Evolutionary conservation across 768 basidiomycete species (phyloP), one percentile per base, ranked within the genome.

Genomic region (Leccinum ochraceum): DNA sequence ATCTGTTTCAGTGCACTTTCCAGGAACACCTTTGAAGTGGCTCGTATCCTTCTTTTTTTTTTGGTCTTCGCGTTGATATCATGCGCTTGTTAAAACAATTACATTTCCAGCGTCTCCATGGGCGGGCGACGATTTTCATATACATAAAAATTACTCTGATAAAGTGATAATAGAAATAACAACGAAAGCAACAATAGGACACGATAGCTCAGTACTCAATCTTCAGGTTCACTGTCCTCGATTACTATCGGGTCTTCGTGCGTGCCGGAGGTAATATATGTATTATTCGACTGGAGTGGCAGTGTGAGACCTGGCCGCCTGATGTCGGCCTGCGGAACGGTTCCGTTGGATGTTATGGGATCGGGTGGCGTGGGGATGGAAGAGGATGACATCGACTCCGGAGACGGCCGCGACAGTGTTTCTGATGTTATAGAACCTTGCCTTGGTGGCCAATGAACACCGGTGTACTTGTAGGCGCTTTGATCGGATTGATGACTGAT

Each of bases 161-260:
- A 56, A 20, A n/a, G 46, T 53, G 4, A 37, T 16, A 37, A 36
- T 22, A 37, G 24, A 37, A 49, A 22, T 56, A 0, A 52, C 30
- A 14, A 54, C 8, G 7, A 53, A 28, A 30, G 55, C 44, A 44
- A 61, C 49, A 51, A 58, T 53, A 52, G 46, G 16, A n/a, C 10
- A 3, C 20, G 11, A 20, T 24, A 52, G 48, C 49, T 62, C 46
- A 68, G 30, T 55, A 51, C 49, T 62, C 50, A 68, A 30, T 55
- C 6, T 49, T 66, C 70, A 13, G 50, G 57, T 14, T 63, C 64
- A 60, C 58, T 65, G 48, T 74, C 68, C 44, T 65, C 67, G 24
- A 69, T 36, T 28, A 71, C n/a, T 17, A 72, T 73, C 34, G 72
- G 70, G 28, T 68, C 63, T 37, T 24, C 59, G 56, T 37, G 42